Conservation (phyloP, 768 basidiomycete species). For the Leccinum arenicola region DNA sequence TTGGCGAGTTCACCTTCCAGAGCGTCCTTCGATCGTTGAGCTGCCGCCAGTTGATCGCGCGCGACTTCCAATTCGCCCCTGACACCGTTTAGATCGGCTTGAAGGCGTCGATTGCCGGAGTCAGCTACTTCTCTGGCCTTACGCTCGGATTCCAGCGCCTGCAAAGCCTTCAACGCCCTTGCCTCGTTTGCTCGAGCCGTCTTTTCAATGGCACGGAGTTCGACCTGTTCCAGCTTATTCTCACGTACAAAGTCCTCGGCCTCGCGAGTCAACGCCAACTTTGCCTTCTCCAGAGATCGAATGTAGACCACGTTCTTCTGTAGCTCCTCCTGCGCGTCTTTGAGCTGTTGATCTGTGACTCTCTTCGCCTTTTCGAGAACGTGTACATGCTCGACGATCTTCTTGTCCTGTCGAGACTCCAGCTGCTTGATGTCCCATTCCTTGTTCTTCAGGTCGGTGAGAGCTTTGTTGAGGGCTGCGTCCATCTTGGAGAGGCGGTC, state of each 20-base stretch:
- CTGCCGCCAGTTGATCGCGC: constrained; percentile 47
- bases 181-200: constrained; percentile 60
- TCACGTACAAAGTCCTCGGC: constrained; percentile 79
- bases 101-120: constrained; percentile 54
- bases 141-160: constrained; percentile 66
- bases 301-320: constrained; percentile 73
- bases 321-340: constrained; percentile 75
- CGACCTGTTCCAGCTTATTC: constrained; percentile 66
- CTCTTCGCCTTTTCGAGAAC: constrained; percentile 95
- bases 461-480: constrained; percentile 74
- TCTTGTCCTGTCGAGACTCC: constrained; percentile 88
- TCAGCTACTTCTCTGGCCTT: constrained; percentile 65
- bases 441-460: constrained; percentile 74
- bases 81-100: constrained; percentile 55
- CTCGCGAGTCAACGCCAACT: constrained; percentile 68
- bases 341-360: constrained; percentile 88
- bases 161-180: constrained; percentile 49
- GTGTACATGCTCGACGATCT: constrained; percentile 97
- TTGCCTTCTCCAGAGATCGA: constrained; percentile 83
- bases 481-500: constrained; percentile 72
- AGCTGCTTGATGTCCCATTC: constrained; percentile 88
- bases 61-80: constrained; percentile 57
- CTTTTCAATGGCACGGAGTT: constrained; percentile 69
- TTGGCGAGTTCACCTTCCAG: constrained; percentile 66
- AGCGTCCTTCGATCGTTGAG: constrained; percentile 60